Evolutionary conservation across 495 filamentous ascomycete genomes (phyloP), one percentile per base, ranked within the genome.

Genomic region (Talaromyces proteolyticus): DNA sequence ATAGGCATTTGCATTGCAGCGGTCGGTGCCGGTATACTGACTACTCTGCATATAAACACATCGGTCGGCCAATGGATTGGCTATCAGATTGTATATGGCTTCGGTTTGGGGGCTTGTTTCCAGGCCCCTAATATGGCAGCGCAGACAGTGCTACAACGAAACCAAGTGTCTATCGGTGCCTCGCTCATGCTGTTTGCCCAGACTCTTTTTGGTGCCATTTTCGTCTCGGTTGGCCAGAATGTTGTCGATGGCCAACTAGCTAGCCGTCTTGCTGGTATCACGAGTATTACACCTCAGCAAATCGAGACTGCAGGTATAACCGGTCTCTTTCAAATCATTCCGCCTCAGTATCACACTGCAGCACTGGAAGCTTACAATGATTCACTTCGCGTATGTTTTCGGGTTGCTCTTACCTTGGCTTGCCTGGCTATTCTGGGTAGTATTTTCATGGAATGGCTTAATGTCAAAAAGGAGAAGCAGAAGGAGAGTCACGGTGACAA

Each of bases 31-130:
- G 85, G 82, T 0, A 64, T 88, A 7, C 55, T 85, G 5, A 75
- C 67, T 1, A 86, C 74, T 6, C 77, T 80, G 43, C 50, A 61
- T 3, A 61, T 70, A 1, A 60, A 74, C 53, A 77, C 73, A 0
- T 42, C 52, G 1, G 34, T 55, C 0, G 57, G 54, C 0, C 61
- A 54, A 18, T 88, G 85, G 85, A 80, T 86, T 46, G 82, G 85
- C 3, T 85, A 72, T 50, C 57, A 63, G 43, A 25, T 57, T 19
- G 6, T 43, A 23, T 50, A 50, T 40, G 84, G 84, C 19, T 76
- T 81, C 42, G 84, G 84, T 4, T 61, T 85, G n/a, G 84, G 84
- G 0, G 65, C 77, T 23, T 81, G 82, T 41, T 77, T 84, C 72
- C 77, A 84, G 58, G 63, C 71, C 14, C 67, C 77, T n/a, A 66